Evolutionary conservation across 1,284 basidiomycete species (phyloP), one percentile per base, ranked within the genome.

Genomic region (Fomitopsis betulina): DNA sequence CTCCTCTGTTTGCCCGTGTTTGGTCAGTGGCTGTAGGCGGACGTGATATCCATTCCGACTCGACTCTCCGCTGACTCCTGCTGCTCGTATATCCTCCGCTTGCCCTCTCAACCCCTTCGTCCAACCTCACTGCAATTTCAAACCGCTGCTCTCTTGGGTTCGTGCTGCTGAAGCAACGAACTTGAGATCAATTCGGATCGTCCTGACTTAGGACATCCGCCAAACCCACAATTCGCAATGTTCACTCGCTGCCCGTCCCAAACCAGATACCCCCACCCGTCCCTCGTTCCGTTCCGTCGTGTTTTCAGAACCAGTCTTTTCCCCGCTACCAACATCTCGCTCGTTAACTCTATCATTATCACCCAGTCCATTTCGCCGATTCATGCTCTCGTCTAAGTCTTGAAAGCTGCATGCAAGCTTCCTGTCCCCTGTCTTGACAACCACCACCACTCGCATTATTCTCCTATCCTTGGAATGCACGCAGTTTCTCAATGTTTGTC

Each of bases 401-500:
- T 60, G 32, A 47, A 35, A 51, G 58, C 65, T 62, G 65, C 63
- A 54, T 17, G 53, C 55, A 54, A 53, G 57, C 58, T 32, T 58
- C 54, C 52, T 61, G 59, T n/a, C 55, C 43, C 58, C 55, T 33
- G 56, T 54, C 53, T 55, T 25, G 27, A 45, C 23, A 15, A 58
- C 54, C 66, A 61, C 60, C 68, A 56, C 68, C 59, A 62, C 67
- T 71, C 66, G 50, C 54, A 55, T 55, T 59, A 59, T 47, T 57
- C 23, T 57, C 54, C 47, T 45, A 58, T 61, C 63, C 63, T 62
- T 58, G 61, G 63, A 57, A 74, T 88, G 81, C 83, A 86, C 75
- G 74, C 84, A 17, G 70, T 84, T 35, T 73, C 80, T 19, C 84
- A 89, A 60, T 78, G 83, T 15, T 73, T 88, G 59, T 79, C 86